Percentiles rank a stretch among this genome's conserved stretches.
phyloP scores from a whole-genome alignment of 108 stramenopile genomes.

The Parietichytrium sp. region DNA sequence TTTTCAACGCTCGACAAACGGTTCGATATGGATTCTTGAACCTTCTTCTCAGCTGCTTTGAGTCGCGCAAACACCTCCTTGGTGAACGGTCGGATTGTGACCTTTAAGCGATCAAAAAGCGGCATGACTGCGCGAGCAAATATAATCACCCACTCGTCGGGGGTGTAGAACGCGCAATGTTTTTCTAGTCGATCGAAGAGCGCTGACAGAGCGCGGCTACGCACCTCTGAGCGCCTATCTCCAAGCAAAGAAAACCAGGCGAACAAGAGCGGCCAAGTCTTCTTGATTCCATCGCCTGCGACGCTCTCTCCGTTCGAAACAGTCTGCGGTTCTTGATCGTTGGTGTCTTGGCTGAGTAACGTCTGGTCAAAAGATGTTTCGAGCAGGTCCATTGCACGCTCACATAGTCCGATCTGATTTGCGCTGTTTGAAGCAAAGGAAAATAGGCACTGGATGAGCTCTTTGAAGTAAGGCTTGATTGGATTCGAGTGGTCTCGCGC shows the following conservation, averaged over 20 bases:
- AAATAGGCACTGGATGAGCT: slow-evolving; percentile 80
- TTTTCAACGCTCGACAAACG: neutral
- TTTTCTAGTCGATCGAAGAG: slow-evolving; percentile 46
- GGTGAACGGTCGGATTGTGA: neutral
- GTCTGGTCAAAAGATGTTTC: slow-evolving; percentile 65
- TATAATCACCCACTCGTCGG: slow-evolving; percentile 57
- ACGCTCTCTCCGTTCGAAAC: slow-evolving; percentile 42
- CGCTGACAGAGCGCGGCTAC: slow-evolving; percentile 42
- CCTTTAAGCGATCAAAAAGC: slow-evolving; percentile 48
- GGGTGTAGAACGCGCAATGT: slow-evolving; percentile 47
- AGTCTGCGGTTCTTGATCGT: no score
- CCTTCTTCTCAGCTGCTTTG: slow-evolving; percentile 43
- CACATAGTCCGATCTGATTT: slow-evolving; percentile 60
- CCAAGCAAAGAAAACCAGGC: no score
- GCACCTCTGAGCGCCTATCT: no score
- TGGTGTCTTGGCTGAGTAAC: no score
- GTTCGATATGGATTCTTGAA: neutral
- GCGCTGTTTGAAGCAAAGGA: slow-evolving; percentile 79
- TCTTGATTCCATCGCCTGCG: neutral
- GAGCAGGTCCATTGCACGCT: slow-evolving; percentile 67
- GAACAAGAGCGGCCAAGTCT: slow-evolving; percentile 64
- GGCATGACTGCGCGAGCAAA: slow-evolving; percentile 60
- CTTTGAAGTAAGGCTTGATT: slow-evolving; percentile 79
- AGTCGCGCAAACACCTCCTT: neutral
- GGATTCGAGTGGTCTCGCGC: slow-evolving; percentile 47